phyloP scores from a whole-genome alignment of 495 filamentous ascomycete species.

The Penicillium simplicissimum region DNA sequence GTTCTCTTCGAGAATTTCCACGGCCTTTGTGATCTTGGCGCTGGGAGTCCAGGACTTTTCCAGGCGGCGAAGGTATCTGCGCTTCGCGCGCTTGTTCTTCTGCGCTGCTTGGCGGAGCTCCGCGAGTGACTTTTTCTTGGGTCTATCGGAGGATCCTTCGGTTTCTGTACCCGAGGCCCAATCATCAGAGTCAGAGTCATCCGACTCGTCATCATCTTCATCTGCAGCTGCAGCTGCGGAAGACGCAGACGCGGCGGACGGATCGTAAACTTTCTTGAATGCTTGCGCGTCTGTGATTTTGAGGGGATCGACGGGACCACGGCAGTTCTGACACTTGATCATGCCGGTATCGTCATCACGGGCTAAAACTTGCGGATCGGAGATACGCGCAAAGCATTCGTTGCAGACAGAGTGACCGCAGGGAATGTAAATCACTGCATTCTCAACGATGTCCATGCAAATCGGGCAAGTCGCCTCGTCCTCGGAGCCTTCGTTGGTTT shows the following conservation, averaged over 20 bases:
- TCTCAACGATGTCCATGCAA: conserved; percentile 74
- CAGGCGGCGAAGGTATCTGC: conserved; percentile 63
- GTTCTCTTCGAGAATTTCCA: conserved; percentile 64
- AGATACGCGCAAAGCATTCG: conserved; percentile 75
- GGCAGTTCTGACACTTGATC: conserved; percentile 76
- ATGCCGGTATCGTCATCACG: conserved; percentile 59
- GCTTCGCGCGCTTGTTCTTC: conserved; percentile 54
- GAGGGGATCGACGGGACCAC: conserved; percentile 59
- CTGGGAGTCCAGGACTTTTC: conserved; percentile 69
- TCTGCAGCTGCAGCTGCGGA: conserved; percentile 36
- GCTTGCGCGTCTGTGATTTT: conserved; percentile 71
- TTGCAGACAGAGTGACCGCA: conserved; percentile 83
- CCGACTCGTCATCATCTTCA: conserved; percentile 39
- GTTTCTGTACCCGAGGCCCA: conserved; percentile 49
- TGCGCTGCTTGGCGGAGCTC: conserved; percentile 28
- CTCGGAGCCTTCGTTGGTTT: conserved; percentile 52
- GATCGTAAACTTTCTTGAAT: conserved; percentile 76
- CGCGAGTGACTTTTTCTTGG: conserved; percentile 57
- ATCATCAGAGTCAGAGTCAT: conserved; percentile 38
- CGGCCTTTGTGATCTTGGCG: conserved; percentile 74
- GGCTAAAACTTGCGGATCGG: conserved; percentile 57
- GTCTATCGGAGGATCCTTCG: conserved; percentile 1
- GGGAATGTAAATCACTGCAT: conserved; percentile 77
- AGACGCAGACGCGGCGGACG: conserved; percentile 15
- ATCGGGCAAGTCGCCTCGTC: conserved; percentile 63